phyloP scores from a whole-genome alignment of 306 rosid species.

The Citrullus colocynthis region DNA sequence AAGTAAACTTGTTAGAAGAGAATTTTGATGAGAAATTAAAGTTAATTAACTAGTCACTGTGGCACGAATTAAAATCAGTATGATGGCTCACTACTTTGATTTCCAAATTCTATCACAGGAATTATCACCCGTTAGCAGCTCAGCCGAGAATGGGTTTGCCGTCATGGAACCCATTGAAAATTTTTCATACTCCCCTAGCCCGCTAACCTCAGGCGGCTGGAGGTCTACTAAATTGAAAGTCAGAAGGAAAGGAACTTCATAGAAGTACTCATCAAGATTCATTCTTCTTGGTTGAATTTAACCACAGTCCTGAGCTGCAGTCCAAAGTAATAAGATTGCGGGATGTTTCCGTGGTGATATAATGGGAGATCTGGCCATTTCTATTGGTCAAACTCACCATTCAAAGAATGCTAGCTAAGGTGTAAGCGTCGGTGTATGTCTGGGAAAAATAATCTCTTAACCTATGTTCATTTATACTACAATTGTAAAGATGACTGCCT shows the following conservation, averaged over 20 bases:
- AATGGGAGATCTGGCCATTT: background rate
- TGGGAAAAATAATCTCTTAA: background rate
- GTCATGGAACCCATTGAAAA: constrained; percentile 37
- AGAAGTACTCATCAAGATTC: background rate
- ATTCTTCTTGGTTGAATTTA: constrained; percentile 4
- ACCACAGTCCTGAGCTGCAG: background rate
- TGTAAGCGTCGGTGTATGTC: background rate
- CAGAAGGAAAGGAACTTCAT: constrained; percentile 5
- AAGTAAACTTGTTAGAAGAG: background rate
- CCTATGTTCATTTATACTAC: background rate
- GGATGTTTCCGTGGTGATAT: background rate
- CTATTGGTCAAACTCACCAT: background rate
- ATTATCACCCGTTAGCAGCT: constrained; percentile 17
- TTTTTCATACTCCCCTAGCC: constrained; percentile 27
- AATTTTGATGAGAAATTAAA: background rate
- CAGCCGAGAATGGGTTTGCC: constrained; percentile 17
- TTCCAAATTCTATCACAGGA: constrained; percentile 22
- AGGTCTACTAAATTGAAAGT: constrained; percentile 64
- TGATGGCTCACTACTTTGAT: background rate
- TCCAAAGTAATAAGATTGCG: background rate
- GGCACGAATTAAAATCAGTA: background rate
- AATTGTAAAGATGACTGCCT: background rate
- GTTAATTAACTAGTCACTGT: background rate
- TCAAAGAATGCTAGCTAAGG: background rate
- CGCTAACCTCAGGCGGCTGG: constrained; percentile 34